Evolutionary conservation across 257 asterid species (phyloP).

Genomic region (Ocimum tenuiflorum): DNA sequence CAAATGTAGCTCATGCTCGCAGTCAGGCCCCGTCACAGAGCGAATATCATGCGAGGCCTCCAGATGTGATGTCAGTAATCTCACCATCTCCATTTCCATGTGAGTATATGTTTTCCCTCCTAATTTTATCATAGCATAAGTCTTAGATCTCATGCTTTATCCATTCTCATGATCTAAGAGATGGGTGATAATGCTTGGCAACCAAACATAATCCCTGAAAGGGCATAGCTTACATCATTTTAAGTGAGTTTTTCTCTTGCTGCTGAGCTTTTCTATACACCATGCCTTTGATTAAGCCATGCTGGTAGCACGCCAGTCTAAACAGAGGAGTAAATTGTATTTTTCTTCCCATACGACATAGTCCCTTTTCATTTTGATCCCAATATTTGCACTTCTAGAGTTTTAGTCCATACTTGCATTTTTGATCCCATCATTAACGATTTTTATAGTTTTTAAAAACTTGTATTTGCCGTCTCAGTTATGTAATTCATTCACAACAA

Average conservation of each 20-base stretch:
- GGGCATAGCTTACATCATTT: neutral
- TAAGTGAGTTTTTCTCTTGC: neutral
- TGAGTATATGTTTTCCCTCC: slow-evolving; percentile 33
- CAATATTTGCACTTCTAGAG: too few species aligned
- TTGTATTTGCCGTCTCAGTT: too few species aligned
- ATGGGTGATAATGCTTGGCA: neutral
- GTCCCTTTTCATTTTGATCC: too few species aligned
- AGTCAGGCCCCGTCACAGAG: slow-evolving; percentile 49
- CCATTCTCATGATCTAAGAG: neutral
- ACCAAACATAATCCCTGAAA: neutral
- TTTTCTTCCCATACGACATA: too few species aligned
- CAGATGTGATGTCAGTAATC: slow-evolving; percentile 37
- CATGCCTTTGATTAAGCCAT: neutral
- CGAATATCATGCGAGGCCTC: slow-evolving; percentile 39
- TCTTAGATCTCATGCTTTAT: neutral
- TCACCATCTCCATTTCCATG: slow-evolving; percentile 69
- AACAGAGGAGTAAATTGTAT: too few species aligned
- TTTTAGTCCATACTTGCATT: too few species aligned
- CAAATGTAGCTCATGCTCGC: slow-evolving; percentile 42
- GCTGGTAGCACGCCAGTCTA: neutral
- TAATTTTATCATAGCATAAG: neutral
- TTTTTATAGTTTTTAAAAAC: too few species aligned
- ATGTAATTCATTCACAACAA: too few species aligned
- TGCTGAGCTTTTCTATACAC: neutral
- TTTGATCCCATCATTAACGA: too few species aligned